phyloP scores from a whole-genome alignment of 768 basidiomycete species.

The Pleurotus ostreatus region DNA sequence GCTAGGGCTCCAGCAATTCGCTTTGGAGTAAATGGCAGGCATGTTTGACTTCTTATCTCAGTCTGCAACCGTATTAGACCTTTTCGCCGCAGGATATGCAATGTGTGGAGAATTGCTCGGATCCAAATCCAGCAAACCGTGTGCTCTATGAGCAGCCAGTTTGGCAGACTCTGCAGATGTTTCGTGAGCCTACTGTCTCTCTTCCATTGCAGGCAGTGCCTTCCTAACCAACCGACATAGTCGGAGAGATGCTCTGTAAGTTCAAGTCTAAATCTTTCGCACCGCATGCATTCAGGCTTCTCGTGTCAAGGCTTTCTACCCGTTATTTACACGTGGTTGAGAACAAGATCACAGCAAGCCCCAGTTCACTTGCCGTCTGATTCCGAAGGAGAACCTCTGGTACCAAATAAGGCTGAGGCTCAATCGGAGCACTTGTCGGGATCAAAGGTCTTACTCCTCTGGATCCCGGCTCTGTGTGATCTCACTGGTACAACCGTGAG shows the following conservation, averaged over 20 bases:
- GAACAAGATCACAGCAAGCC: slow-evolving; percentile 37
- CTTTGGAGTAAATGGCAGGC: slow-evolving; percentile 84
- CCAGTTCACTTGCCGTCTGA: slow-evolving; percentile 55
- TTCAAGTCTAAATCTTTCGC: slow-evolving; percentile 21
- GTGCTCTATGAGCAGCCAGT: slow-evolving; percentile 93
- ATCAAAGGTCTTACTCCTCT: slow-evolving; percentile 71
- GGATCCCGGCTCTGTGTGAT: slow-evolving; percentile 88
- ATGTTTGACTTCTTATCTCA: slow-evolving; percentile 3
- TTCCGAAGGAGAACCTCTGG: slow-evolving; percentile 37
- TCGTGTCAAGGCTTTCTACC: slow-evolving; percentile 72
- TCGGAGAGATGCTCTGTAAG: slow-evolving; percentile 93
- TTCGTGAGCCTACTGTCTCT: slow-evolving; percentile 49
- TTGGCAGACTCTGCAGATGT: slow-evolving; percentile 91
- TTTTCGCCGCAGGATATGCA: slow-evolving; percentile 75
- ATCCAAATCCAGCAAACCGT: slow-evolving; percentile 53
- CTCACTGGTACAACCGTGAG: slow-evolving; percentile 87
- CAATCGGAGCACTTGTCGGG: slow-evolving; percentile 51
- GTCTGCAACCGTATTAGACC: slow-evolving; percentile 10
- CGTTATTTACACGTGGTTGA: slow-evolving; percentile 67
- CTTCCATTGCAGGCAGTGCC: slow-evolving; percentile 13
- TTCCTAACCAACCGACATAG: slow-evolving; percentile 35
- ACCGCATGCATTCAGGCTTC: slow-evolving; percentile 18
- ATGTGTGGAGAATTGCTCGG: slow-evolving; percentile 90
- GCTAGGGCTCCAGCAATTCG: slow-evolving; percentile 74
- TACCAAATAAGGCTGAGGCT: slow-evolving; percentile 26